A percentile compares a stretch with the other conserved stretches of the same genome.
Evolutionary conservation across 306 rosid genomes (phyloP).

Genomic region (Trichosanthes truncata): DNA sequence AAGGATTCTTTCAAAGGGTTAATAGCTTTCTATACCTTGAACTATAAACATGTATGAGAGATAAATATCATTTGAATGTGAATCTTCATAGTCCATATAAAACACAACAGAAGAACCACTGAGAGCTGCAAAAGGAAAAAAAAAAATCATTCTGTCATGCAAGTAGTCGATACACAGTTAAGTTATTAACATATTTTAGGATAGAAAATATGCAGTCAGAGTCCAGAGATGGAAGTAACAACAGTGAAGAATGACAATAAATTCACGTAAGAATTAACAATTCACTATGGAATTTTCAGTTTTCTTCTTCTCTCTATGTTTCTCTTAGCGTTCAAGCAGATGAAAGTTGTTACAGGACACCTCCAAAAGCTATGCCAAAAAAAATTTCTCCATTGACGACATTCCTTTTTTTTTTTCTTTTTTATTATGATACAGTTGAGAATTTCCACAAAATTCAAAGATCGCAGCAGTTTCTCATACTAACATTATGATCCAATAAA

Average conservation of each 20-base stretch:
- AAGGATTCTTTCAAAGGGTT: neutral
- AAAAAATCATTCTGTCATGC: neutral
- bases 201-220: neutral
- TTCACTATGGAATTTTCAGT: neutral
- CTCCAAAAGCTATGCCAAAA: neutral
- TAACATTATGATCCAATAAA: neutral
- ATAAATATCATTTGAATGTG: constrained; percentile 33
- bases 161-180: neutral
- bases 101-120: constrained; percentile 77
- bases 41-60: constrained; percentile 48
- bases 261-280: neutral
- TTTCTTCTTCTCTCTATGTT: neutral
- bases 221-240: neutral
- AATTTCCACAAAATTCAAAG: neutral
- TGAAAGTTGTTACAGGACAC: neutral
- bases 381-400: neutral
- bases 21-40: constrained; percentile 43
- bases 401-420: neutral
- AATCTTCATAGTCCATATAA: constrained; percentile 44
- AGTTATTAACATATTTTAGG: neutral
- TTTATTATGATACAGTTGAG: neutral
- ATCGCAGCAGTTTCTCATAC: neutral
- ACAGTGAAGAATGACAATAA: neutral
- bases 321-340: neutral
- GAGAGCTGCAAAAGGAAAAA: constrained; percentile 39